A percentile compares a stretch with the other conserved stretches of the same genome.
Evolutionary conservation across 2,329 filamentous ascomycete genomes (phyloP).

Genomic region (Phyllosticta citribraziliensis): DNA sequence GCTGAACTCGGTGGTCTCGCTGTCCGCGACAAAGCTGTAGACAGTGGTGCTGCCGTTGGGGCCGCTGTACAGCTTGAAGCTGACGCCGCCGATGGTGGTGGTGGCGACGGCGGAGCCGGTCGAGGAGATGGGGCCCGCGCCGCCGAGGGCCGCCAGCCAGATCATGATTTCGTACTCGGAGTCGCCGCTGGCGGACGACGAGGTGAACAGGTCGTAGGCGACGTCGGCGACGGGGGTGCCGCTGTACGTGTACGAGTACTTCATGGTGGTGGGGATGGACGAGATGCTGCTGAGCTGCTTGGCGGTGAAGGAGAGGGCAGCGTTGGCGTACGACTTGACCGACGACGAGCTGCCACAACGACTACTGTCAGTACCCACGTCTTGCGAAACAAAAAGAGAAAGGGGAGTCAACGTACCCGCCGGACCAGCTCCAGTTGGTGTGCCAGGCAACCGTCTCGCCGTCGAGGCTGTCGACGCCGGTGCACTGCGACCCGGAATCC

Average conservation of each 20-base stretch:
- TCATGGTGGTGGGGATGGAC: slow-evolving; percentile 36
- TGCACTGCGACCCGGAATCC: slow-evolving; percentile 38
- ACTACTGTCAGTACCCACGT: no score
- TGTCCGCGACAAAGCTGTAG: slow-evolving; percentile 48
- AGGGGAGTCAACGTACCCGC: slow-evolving; percentile 22
- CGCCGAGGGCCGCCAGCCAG: slow-evolving; percentile 50
- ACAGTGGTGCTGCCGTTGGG: slow-evolving; percentile 51
- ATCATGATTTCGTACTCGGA: slow-evolving; percentile 58
- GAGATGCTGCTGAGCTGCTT: slow-evolving; percentile 27
- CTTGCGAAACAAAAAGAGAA: not conserved
- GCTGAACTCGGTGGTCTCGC: slow-evolving; percentile 41
- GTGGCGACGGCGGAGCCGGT: slow-evolving; percentile 46
- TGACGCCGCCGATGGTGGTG: slow-evolving; percentile 42
- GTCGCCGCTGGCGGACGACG: slow-evolving; percentile 34
- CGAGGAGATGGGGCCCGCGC: slow-evolving; percentile 49
- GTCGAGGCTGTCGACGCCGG: slow-evolving; percentile 30
- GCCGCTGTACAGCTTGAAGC: slow-evolving; percentile 53
- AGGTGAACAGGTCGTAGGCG: slow-evolving; percentile 53
- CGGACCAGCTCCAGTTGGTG: slow-evolving; percentile 35
- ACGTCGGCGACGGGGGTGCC: slow-evolving; percentile 45
- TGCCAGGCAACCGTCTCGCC: slow-evolving; percentile 34
- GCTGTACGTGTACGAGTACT: slow-evolving; percentile 41
- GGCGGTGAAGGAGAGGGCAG: slow-evolving; percentile 25
- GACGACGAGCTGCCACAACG: slow-evolving; percentile 16
- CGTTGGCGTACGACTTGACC: slow-evolving; percentile 38